These are phyloP conservation scores for Saccharomycopsis sp. DNA, from an alignment of 805 yeast genomes.

Conservation along the genomic window DNA sequence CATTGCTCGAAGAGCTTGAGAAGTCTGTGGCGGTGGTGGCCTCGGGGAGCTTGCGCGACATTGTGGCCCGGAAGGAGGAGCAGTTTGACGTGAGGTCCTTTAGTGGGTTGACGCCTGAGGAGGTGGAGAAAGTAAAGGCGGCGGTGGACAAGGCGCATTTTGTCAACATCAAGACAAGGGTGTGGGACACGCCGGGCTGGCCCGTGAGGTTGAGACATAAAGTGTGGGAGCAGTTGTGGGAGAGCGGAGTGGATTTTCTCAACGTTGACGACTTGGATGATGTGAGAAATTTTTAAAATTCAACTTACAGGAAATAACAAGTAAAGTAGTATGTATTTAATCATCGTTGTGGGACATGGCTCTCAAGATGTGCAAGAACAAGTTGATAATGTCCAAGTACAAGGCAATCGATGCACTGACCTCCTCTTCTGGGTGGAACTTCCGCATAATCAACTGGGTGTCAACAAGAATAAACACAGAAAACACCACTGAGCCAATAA, in stretches of 20 bases:
- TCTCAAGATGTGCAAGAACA: conserved; percentile 68
- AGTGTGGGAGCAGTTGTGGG: conserved; percentile 42
- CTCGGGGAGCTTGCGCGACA: conserved; percentile 33
- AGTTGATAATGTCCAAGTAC: conserved; percentile 74
- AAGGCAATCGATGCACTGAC: conserved; percentile 69
- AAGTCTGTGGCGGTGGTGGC: conserved; percentile 29
- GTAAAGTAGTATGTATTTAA: conserved; percentile 1
- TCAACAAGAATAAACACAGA: conserved; percentile 67
- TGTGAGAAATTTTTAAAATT: conserved; percentile 26
- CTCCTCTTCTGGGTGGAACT: conserved; percentile 74
- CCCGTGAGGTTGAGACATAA: conserved; percentile 38
- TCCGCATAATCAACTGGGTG: conserved; percentile 71
- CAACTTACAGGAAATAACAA: background rate
- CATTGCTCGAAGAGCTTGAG: background rate
- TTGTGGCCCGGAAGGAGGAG: conserved; percentile 17
- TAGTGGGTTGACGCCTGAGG: conserved; percentile 29
- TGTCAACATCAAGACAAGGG: conserved; percentile 43
- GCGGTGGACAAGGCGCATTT: conserved; percentile 38
- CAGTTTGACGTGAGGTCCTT: background rate
- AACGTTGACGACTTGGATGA: conserved; percentile 52
- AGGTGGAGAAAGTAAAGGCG: conserved; percentile 25
- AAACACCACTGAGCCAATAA: conserved; percentile 67
- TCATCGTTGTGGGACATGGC: conserved; percentile 31
- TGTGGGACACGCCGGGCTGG: conserved; percentile 71
- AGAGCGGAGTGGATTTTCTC: conserved; percentile 46